Evolutionary conservation across 2,329 filamentous ascomycete genomes (phyloP).

Genomic region (Malbranchea cinnamomea): DNA sequence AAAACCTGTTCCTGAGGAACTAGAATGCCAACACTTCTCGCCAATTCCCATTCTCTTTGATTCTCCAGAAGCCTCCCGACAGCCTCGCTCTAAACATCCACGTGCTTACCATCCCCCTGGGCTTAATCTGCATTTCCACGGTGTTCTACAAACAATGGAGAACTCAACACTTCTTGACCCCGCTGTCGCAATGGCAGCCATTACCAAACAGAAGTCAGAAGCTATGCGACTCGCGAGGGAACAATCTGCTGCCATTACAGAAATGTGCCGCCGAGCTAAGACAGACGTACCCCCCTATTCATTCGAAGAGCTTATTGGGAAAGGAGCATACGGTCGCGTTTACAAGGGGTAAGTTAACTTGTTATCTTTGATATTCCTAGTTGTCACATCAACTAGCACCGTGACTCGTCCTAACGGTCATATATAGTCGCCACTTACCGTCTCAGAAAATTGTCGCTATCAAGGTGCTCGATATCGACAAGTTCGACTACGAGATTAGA

Average conservation of each 20-base stretch:
- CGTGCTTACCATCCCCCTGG: no score
- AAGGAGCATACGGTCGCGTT: conserved; percentile 36
- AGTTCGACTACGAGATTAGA: conserved; percentile 31
- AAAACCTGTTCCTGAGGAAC: no score
- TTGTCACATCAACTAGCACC: conserved; percentile 4
- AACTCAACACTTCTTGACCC: conserved; percentile 22
- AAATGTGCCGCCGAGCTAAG: conserved; percentile 32
- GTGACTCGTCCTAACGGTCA: no score
- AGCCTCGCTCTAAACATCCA: no score
- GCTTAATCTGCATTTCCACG: no score
- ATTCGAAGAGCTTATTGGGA: conserved; percentile 37
- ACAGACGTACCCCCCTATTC: conserved; percentile 31
- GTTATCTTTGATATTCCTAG: neutral
- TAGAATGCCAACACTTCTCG: no score
- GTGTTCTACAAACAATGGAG: conserved; percentile 17
- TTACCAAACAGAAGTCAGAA: conserved; percentile 35
- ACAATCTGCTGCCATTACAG: conserved; percentile 30
- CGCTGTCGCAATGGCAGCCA: conserved; percentile 28
- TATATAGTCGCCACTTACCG: conserved; percentile 19
- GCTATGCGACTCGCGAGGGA: conserved; percentile 32
- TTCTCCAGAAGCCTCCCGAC: no score
- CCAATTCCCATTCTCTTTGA: no score
- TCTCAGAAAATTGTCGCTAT: conserved; percentile 33
- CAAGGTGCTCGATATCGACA: conserved; percentile 37
- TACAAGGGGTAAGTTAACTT: conserved; percentile 29